Base-by-base conservation (phyloP, 441 rosid species). In the Populus trichocarpa region DNA sequence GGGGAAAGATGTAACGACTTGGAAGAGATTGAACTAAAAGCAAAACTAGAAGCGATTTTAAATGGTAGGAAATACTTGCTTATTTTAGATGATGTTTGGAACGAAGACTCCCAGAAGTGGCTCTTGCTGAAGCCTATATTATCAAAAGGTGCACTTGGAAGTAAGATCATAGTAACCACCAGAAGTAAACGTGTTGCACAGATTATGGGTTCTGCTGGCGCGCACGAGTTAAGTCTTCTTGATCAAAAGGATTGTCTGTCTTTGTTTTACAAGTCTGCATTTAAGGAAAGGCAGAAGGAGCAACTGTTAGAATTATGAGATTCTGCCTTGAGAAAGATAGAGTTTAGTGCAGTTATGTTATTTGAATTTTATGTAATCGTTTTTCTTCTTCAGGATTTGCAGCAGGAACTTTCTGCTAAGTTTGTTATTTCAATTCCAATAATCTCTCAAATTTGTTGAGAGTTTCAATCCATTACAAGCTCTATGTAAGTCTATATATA, bases 81-180 rank as follows among this genome's bases (percentile, higher is more conserved):
- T 16, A 75, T 81, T 25, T 74, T 83, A 30, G 86, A 81, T 77
- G 83, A 85, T 77, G 75, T 79, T 2, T 83, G 82, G 80, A 73
- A 70, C 13, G 78, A 77, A 32, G 77, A 83, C 11, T 26, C 6
- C 4, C 28, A 26, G 30, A 66, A n/a, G 46, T 83, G 85, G 85
- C 9, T 1, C 42, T 9, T n/a, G n/a, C 10, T 79, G 23, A 66
- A 40, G 26, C 13, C 8, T n/a, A 8, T 74, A n/a, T 28, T 74
- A 10, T 16, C 1, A 5, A 23, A 59, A 2, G 75, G 57, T 63
- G 75, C 38, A 70, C 32, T 9, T 6, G 79, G 71, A 22, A 77
- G 79, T 22, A 7, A 30, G 9, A 53, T 81, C 38, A 6, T 77
- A 8, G 81, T 74, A 6, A 81, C 83, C 0, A 77, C 81, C 5